Conservation (phyloP, 495 filamentous ascomycete species). For the Aspergillus indologenus region DNA sequence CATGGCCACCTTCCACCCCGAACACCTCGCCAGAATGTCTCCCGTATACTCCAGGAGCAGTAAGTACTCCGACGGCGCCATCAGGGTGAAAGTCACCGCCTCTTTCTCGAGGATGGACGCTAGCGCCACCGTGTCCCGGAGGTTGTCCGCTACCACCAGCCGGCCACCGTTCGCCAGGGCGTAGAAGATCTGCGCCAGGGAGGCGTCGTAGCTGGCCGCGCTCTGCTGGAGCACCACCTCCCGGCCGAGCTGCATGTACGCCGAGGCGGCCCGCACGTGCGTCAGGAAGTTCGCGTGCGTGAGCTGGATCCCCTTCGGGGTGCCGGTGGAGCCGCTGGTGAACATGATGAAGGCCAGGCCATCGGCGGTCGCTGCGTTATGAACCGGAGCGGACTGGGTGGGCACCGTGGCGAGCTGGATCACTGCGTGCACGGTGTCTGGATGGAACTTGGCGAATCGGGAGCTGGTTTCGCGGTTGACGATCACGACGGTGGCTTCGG, state of each 20-base stretch:
- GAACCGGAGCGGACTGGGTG: neutral
- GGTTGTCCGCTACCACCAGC: neutral
- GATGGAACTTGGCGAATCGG: too few relatives aligned
- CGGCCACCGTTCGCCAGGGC: slow-evolving; percentile 26
- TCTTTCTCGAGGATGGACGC: slow-evolving; percentile 31
- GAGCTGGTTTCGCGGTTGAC: neutral
- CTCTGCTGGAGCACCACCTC: slow-evolving; percentile 30
- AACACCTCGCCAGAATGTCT: neutral
- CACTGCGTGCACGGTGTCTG: too few relatives aligned
- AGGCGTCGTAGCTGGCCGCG: slow-evolving; percentile 27
- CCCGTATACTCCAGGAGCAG: slow-evolving; percentile 28
- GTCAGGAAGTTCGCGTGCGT: slow-evolving; percentile 27
- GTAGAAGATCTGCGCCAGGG: slow-evolving; percentile 24
- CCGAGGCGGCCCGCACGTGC: slow-evolving; percentile 24
- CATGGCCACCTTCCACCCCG: neutral
- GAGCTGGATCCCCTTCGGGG: slow-evolving; percentile 37
- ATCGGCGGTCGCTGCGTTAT: neutral
- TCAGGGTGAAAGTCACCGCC: slow-evolving; percentile 33
- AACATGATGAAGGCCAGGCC: slow-evolving; percentile 31
- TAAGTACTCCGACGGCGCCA: slow-evolving; percentile 40
- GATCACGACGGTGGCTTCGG: slow-evolving; percentile 21
- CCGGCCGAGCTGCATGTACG: slow-evolving; percentile 26
- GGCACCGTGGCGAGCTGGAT: neutral
- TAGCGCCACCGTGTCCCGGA: slow-evolving; percentile 9
- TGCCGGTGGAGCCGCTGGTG: slow-evolving; percentile 36